Evolutionary conservation across 2,329 filamentous ascomycete species (phyloP).

Genomic region (Ascochyta pisi): DNA sequence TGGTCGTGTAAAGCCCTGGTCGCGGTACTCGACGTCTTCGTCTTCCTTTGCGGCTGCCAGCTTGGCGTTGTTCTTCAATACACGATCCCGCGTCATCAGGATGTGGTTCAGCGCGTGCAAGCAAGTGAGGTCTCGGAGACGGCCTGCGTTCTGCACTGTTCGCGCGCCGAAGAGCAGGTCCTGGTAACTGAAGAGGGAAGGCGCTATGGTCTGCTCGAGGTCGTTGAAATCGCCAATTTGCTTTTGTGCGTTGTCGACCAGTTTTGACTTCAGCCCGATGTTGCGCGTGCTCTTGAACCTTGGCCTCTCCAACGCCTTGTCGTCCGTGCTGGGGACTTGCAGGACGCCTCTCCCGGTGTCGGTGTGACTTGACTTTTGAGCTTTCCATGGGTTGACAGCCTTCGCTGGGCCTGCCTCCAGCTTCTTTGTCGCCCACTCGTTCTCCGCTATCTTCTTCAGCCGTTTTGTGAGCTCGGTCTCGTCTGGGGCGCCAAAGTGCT

Average conservation of each 20-base stretch:
- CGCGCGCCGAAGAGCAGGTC: conserved; percentile 81
- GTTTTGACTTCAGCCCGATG: conserved; percentile 43
- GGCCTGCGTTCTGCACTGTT: conserved; percentile 70
- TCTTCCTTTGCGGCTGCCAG: conserved; percentile 70
- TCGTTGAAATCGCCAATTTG: conserved; percentile 61
- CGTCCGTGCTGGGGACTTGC: conserved; percentile 33
- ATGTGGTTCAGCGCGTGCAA: conserved; percentile 91
- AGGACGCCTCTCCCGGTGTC: conserved; percentile 39
- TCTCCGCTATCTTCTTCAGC: conserved; percentile 55
- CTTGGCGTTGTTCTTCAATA: conserved; percentile 90
- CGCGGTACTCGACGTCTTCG: conserved; percentile 74
- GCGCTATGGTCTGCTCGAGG: conserved; percentile 70
- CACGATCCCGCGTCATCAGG: conserved; percentile 88
- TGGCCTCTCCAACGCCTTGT: conserved; percentile 24
- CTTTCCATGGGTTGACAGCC: conserved; percentile 57
- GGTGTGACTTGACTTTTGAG: conserved; percentile 40
- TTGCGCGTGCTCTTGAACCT: conserved; percentile 36
- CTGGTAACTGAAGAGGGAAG: conserved; percentile 79
- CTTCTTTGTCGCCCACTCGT: conserved; percentile 58
- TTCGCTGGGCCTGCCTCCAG: conserved; percentile 22
- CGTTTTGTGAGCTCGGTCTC: conserved; percentile 64
- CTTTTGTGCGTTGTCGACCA: conserved; percentile 39
- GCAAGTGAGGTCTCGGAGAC: conserved; percentile 74
- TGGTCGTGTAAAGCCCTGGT: conserved; percentile 94
- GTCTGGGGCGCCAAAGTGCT: conserved; percentile 76